A percentile compares a stretch with the other conserved stretches of the same genome.
Conservation (phyloP, 2,329 filamentous ascomycete species). For the Colletotrichum tamarilloi region DNA sequence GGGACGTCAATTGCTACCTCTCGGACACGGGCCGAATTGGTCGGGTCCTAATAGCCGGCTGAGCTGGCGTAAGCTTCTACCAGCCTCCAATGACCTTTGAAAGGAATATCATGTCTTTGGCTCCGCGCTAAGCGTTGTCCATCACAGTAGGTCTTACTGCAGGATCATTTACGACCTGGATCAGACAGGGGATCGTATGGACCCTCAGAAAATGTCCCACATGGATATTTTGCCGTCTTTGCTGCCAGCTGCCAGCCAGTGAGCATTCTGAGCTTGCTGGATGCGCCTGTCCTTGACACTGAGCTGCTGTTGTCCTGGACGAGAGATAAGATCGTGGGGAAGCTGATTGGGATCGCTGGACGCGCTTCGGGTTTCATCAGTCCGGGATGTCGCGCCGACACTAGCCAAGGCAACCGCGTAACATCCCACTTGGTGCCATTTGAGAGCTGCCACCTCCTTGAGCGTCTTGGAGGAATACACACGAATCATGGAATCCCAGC, state of each 20-base stretch:
- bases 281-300: conserved; percentile 73
- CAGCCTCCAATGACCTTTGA: neutral
- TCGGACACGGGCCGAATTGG: neutral
- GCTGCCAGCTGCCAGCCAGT: conserved; percentile 91
- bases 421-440: conserved; percentile 92
- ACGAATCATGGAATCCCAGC: conserved; percentile 87
- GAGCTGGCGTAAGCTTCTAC: neutral
- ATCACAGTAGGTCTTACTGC: conserved; percentile 20
- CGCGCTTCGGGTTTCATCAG: conserved; percentile 13
- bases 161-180: neutral
- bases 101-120: conserved; percentile 1
- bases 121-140: conserved; percentile 2
- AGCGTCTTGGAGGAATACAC: conserved; percentile 85
- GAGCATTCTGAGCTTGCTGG: conserved; percentile 73
- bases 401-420: conserved; percentile 82
- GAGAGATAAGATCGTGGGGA: conserved; percentile 23
- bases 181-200: neutral
- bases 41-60: neutral
- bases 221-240: conserved; percentile 96
- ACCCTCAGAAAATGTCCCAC: conserved; percentile 88
- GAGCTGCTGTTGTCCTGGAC: conserved; percentile 38
- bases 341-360: conserved; percentile 1
- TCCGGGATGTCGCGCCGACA: conserved; percentile 40
- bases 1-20: neutral
- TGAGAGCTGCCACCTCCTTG: conserved; percentile 89